Evolutionary conservation across 1,284 basidiomycete species (phyloP).

Genomic region (Flammula alnicola): DNA sequence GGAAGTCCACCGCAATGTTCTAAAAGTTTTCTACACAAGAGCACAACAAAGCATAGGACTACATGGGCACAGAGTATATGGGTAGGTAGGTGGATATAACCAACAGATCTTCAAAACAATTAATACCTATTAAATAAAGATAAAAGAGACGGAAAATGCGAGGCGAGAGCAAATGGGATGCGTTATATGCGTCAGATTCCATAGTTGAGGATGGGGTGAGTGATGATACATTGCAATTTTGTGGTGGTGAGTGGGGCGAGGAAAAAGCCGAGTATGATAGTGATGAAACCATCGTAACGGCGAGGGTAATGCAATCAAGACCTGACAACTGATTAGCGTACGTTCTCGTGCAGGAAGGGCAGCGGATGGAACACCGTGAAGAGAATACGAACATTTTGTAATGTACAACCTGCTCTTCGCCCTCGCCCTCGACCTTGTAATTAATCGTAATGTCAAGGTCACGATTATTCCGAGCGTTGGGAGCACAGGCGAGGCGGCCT

Average conservation of each 20-base stretch:
- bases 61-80: too few relatives aligned
- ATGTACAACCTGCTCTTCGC: slow-evolving; percentile 48
- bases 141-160: neutral
- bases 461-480: slow-evolving; percentile 89
- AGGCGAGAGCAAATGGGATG: neutral
- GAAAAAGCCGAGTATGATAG: neutral
- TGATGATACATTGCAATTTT: slow-evolving; percentile 13
- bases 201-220: slow-evolving; percentile 9
- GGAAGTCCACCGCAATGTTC: too few relatives aligned
- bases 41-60: too few relatives aligned
- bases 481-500: slow-evolving; percentile 78
- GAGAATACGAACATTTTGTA: slow-evolving; percentile 79
- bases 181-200: too few relatives aligned
- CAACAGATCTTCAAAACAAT: slow-evolving; percentile 11
- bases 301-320: slow-evolving; percentile 44
- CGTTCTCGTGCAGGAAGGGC: slow-evolving; percentile 41
- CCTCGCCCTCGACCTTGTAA: slow-evolving; percentile 55
- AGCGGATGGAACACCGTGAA: slow-evolving; percentile 11
- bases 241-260: neutral
- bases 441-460: slow-evolving; percentile 89
- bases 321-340: slow-evolving; percentile 75
- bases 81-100: too few relatives aligned
- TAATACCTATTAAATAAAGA: slow-evolving; percentile 15
- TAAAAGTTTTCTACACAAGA: too few relatives aligned
- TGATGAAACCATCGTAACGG: slow-evolving; percentile 14